Base-by-base conservation (phyloP, 1,139 yeast genomes). In the Citeromyces hawaiiensis region DNA sequence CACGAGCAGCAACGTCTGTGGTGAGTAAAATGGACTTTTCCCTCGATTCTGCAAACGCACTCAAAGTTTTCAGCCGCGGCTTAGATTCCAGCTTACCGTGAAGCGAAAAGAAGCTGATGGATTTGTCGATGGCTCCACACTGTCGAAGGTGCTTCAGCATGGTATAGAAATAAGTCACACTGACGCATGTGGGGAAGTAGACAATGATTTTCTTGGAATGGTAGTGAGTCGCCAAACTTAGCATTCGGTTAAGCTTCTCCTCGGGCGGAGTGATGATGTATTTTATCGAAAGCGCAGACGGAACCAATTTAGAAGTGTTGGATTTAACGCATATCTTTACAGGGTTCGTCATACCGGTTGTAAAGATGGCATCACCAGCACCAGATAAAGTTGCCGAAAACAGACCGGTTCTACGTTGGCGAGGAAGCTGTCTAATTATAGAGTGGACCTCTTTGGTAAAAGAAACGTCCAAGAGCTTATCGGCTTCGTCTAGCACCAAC, bases 1-100 rank as follows among this genome's bases (percentile, higher is more conserved):
- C 97, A 57, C 97, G 68, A 0, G 96, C 95, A 2, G 96, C 96
- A 18, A 82, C 88, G 62, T 82, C 93, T 0, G 93, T 82, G 4
- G 91, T 79, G 61, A 88, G 63, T 17, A 88, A 58, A 0, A 87
- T 72, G n/a, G 77, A 65, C 46, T 75, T 77, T 18, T 64, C 51
- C 29, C 59, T 49, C 1, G 61, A 51, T 5, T 66, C 66, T 1
- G 76, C 59, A 51, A 87, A 88, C 25, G 58, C 64, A 16, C 66
- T 66, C 36, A 87, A 61, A 0, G 95, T 82, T 53, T 74, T 82
- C 43, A 82, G 62, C 48, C 97, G 66, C 9, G 94, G 74, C 41
- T 72, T 73, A 1, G 94, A 76, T 8, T 76, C 72, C 31, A 87
- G 64, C 53, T 87, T 91, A 2, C 97, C 97, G 57, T 88, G 96